Evolutionary conservation across 83 land plant genomes (phyloP).

Genomic region (Picea mariana): DNA sequence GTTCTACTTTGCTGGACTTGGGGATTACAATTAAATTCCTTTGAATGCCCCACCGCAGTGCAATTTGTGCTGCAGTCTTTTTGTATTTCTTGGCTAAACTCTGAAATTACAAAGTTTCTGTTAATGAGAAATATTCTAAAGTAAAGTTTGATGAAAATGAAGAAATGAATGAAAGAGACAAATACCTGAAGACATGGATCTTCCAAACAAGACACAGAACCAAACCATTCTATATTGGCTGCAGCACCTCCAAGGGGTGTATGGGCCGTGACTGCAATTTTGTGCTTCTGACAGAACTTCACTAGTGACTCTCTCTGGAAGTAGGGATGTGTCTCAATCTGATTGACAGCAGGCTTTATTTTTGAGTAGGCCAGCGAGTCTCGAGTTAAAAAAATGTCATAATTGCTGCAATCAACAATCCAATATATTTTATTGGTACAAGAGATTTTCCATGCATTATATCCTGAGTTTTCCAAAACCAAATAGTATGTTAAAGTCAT

Average conservation of each 20-base stretch:
- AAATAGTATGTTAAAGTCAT: neutral
- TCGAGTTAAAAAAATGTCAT: conserved; percentile 89
- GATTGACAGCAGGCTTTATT: conserved; percentile 98
- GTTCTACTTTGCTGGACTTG: conserved; percentile 71
- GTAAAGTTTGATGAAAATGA: conserved; percentile 10
- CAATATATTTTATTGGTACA: conserved; percentile 1
- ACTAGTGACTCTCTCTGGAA: conserved; percentile 92
- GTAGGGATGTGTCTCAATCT: conserved; percentile 97
- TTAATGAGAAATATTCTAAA: neutral
- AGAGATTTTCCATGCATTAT: neutral
- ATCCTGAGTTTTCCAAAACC: conserved; percentile 1
- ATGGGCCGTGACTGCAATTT: conserved; percentile 89
- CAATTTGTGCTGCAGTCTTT: conserved; percentile 80
- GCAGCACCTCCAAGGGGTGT: conserved; percentile 94
- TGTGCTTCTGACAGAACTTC: conserved; percentile 93
- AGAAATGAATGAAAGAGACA: neutral
- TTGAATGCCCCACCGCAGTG: conserved; percentile 93
- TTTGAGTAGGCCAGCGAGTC: conserved; percentile 97
- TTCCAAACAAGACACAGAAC: conserved; percentile 59
- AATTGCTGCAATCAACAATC: conserved; percentile 73
- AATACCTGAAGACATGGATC: conserved; percentile 68
- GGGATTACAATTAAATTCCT: conserved; percentile 88
- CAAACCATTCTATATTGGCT: conserved; percentile 72
- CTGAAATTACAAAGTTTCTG: conserved; percentile 33
- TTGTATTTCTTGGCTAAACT: conserved; percentile 72